These are phyloP conservation scores for Sarcodon aspratus DNA, from an alignment of 768 basidiomycete species.

Conservation along the genomic window DNA sequence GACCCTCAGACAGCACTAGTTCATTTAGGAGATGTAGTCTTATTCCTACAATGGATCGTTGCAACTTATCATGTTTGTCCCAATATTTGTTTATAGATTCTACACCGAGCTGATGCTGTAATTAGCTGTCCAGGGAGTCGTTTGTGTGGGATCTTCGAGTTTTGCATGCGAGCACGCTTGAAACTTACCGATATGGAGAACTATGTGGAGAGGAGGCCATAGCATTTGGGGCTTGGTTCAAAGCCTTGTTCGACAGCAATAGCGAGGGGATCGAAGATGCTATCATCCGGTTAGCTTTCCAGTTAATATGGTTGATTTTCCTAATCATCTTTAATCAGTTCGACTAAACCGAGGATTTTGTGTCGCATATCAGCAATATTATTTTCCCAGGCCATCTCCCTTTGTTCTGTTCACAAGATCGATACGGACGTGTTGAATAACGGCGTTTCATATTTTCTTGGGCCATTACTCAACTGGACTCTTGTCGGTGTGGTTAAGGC, in stretches of 20 bases:
- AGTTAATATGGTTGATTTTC: neutral
- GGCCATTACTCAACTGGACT: constrained; percentile 69
- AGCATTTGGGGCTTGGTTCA: constrained; percentile 46
- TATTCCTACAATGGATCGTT: constrained; percentile 58
- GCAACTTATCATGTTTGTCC: constrained; percentile 49
- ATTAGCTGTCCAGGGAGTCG: constrained; percentile 13
- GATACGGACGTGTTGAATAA: constrained; percentile 60
- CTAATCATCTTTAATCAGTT: constrained; percentile 25
- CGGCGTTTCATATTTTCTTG: constrained; percentile 69
- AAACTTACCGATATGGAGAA: neutral
- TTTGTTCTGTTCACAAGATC: constrained; percentile 38
- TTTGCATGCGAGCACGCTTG: neutral
- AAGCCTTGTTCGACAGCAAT: constrained; percentile 63
- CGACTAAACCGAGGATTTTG: constrained; percentile 58
- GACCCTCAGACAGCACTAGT: constrained; percentile 77
- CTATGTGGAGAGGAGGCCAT: constrained; percentile 11
- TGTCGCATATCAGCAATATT: constrained; percentile 58
- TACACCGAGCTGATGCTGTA: constrained; percentile 18
- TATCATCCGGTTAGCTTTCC: constrained; percentile 27
- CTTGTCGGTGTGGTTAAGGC: constrained; percentile 61
- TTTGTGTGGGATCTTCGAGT: constrained; percentile 15
- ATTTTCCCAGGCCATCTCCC: constrained; percentile 49
- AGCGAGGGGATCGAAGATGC: constrained; percentile 82
- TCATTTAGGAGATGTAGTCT: constrained; percentile 68
- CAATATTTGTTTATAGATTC: constrained; percentile 17